These are phyloP conservation scores for Lactarius hatsudake DNA, from an alignment of 768 basidiomycete genomes.

Conservation along the genomic window DNA sequence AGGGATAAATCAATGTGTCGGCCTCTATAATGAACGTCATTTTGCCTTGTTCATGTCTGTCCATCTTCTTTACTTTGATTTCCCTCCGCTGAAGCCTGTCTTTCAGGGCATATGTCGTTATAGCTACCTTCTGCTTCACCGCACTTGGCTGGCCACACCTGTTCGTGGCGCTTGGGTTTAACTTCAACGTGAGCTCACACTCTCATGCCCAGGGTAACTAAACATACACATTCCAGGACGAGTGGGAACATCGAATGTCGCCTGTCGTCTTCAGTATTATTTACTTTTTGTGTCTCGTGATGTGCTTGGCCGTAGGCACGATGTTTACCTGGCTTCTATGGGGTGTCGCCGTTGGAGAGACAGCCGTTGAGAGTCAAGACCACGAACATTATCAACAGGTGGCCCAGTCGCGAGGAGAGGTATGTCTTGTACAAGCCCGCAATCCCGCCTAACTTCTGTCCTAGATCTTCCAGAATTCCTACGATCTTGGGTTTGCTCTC, in stretches of 20 bases:
- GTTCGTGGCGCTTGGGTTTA: constrained; percentile 56
- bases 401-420: constrained; percentile 69
- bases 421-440: constrained; percentile 34
- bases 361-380: constrained; percentile 88
- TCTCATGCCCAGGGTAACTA: background rate
- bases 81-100: background rate
- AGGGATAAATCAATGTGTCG: constrained; percentile 99
- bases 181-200: constrained; percentile 38
- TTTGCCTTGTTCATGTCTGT: constrained; percentile 89
- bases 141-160: constrained; percentile 62
- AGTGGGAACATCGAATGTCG: constrained; percentile 49
- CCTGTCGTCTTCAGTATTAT: constrained; percentile 65
- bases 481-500: constrained; percentile 73
- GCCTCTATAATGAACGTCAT: constrained; percentile 91
- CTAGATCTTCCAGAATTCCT: constrained; percentile 84
- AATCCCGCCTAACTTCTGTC: background rate
- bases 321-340: constrained; percentile 76
- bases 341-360: constrained; percentile 72
- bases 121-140: constrained; percentile 61
- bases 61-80: background rate
- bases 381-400: constrained; percentile 70
- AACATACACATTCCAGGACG: constrained; percentile 24
- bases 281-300: constrained; percentile 72
- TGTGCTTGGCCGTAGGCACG: constrained; percentile 69
- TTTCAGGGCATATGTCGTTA: constrained; percentile 73